Percentiles rank a stretch among this genome's conserved stretches.
phyloP scores from a whole-genome alignment of 257 asterid species.

The Solanum sparsipilum region DNA sequence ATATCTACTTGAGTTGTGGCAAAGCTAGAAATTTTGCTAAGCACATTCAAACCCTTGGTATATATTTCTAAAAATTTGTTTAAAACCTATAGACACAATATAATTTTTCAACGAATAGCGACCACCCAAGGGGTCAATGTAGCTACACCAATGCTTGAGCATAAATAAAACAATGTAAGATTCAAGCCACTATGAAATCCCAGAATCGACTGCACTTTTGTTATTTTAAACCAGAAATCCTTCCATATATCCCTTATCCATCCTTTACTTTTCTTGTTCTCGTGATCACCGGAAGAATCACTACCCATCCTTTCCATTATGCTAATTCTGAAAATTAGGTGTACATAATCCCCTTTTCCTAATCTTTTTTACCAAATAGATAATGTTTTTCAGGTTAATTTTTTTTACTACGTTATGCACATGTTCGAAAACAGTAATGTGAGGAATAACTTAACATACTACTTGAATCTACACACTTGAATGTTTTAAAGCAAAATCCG shows the following conservation, averaged over 20 bases:
- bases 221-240: not conserved
- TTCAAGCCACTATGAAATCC: not conserved
- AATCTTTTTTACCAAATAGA: not conserved
- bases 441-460: not conserved
- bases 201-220: not conserved
- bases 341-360: not conserved
- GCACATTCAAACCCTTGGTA: not conserved
- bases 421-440: not conserved
- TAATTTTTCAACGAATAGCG: not conserved
- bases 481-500: not conserved
- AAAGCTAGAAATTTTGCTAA: not conserved
- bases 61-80: not conserved
- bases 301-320: not conserved
- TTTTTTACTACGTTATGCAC: not conserved
- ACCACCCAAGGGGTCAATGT: not conserved
- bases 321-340: not conserved
- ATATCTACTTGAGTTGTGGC: not conserved
- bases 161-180: not conserved
- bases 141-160: not conserved
- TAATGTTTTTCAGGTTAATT: not conserved
- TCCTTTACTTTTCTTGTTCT: not conserved
- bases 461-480: not conserved
- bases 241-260: not conserved
- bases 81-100: not conserved
- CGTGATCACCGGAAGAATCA: not conserved